Conservation (phyloP, 2,329 filamentous ascomycete genomes). For the Nemania abortiva region DNA sequence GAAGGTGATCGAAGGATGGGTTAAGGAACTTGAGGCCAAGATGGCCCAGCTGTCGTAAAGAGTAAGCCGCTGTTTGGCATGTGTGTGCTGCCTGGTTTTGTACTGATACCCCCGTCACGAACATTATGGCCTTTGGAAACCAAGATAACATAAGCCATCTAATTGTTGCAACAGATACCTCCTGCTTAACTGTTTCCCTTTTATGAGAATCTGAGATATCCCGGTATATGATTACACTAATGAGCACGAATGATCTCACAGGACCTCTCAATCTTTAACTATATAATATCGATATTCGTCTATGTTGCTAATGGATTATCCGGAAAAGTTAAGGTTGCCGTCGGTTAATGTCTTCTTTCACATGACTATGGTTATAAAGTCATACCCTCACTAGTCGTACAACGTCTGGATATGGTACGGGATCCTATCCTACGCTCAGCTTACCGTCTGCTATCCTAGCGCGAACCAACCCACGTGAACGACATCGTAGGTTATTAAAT, state of each 20-base stretch:
- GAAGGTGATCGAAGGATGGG: slow-evolving; percentile 87
- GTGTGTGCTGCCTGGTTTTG: slow-evolving; percentile 41
- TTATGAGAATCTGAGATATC: too few relatives aligned
- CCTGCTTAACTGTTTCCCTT: neutral
- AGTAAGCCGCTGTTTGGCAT: slow-evolving; percentile 21
- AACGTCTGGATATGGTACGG: too few relatives aligned
- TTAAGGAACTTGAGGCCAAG: slow-evolving; percentile 85
- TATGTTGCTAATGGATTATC: too few relatives aligned
- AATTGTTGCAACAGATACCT: neutral
- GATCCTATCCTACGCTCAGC: neutral
- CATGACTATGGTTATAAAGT: too few relatives aligned
- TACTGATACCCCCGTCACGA: slow-evolving; percentile 53
- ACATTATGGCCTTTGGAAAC: slow-evolving; percentile 18
- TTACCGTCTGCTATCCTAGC: neutral
- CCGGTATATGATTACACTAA: too few relatives aligned
- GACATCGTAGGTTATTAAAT: neutral
- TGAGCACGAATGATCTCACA: too few relatives aligned
- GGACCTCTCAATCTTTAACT: too few relatives aligned
- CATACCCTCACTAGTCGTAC: too few relatives aligned
- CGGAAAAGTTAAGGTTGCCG: too few relatives aligned
- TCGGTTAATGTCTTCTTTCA: too few relatives aligned
- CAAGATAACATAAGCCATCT: slow-evolving; percentile 6
- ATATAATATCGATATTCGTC: too few relatives aligned
- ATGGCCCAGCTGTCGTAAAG: slow-evolving; percentile 69
- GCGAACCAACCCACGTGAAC: neutral